These are phyloP conservation scores for Krasilnikovozyma curviuscula DNA, from an alignment of 768 basidiomycete species.

Conservation along the genomic window DNA sequence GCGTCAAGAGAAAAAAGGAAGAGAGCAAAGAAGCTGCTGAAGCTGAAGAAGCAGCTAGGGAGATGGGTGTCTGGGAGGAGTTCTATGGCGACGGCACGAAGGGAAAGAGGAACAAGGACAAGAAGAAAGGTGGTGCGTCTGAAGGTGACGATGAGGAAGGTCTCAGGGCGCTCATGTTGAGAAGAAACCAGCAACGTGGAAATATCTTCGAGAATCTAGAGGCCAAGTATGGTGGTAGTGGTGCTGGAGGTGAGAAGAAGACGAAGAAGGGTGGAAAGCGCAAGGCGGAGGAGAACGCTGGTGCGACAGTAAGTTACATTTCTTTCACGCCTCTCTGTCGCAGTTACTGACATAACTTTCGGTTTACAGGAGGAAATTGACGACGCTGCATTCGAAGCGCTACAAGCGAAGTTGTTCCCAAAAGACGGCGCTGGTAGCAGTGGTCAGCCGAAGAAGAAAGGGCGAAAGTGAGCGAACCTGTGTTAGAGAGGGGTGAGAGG, in stretches of 20 bases:
- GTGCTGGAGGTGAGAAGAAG: not conserved
- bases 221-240: constrained; percentile 3
- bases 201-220: not conserved
- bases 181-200: not conserved
- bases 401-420: constrained; percentile 7
- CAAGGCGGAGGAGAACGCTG: not conserved
- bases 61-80: constrained; percentile 74
- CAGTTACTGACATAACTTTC: not conserved
- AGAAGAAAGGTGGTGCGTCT: not conserved
- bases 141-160: not conserved
- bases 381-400: constrained; percentile 1
- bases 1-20: constrained; percentile 50
- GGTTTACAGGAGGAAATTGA: not conserved
- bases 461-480: too few relatives aligned
- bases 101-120: constrained; percentile 1
- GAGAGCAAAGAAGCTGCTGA: constrained; percentile 62
- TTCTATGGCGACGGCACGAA: constrained; percentile 20
- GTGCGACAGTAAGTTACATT: not conserved
- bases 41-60: constrained; percentile 60
- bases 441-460: too few relatives aligned
- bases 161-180: not conserved
- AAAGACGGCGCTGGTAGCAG: too few relatives aligned
- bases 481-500: too few relatives aligned
- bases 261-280: not conserved
- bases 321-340: not conserved